Conservation (phyloP, 1,139 yeast genomes). For the Taiozyma onychis region DNA sequence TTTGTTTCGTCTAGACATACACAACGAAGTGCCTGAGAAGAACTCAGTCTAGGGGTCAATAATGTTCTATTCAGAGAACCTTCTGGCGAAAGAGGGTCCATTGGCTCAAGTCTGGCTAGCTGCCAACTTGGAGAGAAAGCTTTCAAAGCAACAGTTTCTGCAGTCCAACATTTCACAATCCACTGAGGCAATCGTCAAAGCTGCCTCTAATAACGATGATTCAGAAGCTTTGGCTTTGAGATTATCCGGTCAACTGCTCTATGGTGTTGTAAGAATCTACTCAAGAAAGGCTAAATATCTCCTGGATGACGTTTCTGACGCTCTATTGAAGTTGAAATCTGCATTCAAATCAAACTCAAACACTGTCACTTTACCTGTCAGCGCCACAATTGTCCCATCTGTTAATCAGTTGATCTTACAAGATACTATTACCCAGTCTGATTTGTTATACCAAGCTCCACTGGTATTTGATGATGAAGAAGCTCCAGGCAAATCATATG, state of each 20-base stretch:
- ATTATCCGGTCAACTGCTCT: slow-evolving; percentile 79
- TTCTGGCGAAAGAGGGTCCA: slow-evolving; percentile 69
- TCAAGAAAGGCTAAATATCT: slow-evolving; percentile 81
- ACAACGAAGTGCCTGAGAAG: not conserved
- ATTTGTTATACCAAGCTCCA: slow-evolving; percentile 62
- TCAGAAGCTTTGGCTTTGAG: slow-evolving; percentile 65
- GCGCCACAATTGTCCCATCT: slow-evolving; percentile 45
- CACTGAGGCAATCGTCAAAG: slow-evolving; percentile 46
- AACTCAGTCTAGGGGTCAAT: not conserved
- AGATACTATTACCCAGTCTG: slow-evolving; percentile 77
- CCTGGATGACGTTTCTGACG: slow-evolving; percentile 79
- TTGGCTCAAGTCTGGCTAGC: slow-evolving; percentile 93
- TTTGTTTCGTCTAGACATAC: not conserved
- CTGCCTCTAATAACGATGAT: slow-evolving; percentile 23
- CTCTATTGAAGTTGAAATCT: slow-evolving; percentile 65
- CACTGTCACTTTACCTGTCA: slow-evolving; percentile 41
- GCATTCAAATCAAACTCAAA: slow-evolving; percentile 51
- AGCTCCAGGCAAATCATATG: slow-evolving; percentile 4
- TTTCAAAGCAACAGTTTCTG: slow-evolving; percentile 70
- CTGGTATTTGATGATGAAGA: slow-evolving; percentile 44
- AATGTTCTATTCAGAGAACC: slow-evolving; percentile 39
- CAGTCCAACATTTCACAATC: slow-evolving; percentile 69
- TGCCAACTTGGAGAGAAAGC: slow-evolving; percentile 77
- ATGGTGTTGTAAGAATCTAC: slow-evolving; percentile 86
- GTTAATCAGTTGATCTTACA: slow-evolving; percentile 55